phyloP scores from a whole-genome alignment of 371 early-diverging fungal species.

The Caulochytrium protostelioides region DNA sequence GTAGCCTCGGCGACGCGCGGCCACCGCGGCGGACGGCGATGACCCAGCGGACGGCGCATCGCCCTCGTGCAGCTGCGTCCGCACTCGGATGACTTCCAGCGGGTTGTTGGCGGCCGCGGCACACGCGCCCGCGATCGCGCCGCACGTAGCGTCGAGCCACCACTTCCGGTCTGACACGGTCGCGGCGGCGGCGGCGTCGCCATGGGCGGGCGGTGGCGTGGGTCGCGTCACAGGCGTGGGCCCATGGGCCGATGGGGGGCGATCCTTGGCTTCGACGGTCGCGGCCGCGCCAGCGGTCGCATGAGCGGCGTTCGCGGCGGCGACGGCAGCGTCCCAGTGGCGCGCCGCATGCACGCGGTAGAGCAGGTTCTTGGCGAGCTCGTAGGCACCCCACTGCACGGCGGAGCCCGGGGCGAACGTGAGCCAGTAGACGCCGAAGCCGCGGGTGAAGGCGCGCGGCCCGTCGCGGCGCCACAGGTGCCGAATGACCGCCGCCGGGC shows the following conservation, averaged over 20 bases:
- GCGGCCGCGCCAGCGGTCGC: too few species aligned
- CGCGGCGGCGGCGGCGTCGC: not conserved
- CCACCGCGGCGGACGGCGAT: too few species aligned
- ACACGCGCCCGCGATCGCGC: constrained; percentile 13
- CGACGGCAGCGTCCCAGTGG: not conserved
- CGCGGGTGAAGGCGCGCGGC: constrained; percentile 13
- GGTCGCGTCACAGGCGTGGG: not conserved
- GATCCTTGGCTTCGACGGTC: too few species aligned
- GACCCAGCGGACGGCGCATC: too few species aligned
- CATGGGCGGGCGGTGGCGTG: not conserved
- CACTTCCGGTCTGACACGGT: too few species aligned
- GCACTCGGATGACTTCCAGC: constrained; percentile 16
- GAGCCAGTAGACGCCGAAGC: constrained; percentile 11
- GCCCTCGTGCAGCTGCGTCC: constrained; percentile 17
- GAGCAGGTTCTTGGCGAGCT: constrained; percentile 10
- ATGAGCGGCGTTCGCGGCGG: not conserved
- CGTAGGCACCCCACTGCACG: constrained; percentile 23
- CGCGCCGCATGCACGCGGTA: constrained; percentile 1
- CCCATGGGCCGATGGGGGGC: not conserved
- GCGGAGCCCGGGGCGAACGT: constrained; percentile 20
- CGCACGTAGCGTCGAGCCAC: constrained; percentile 7
- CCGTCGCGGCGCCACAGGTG: constrained; percentile 11
- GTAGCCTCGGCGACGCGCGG: too few species aligned
- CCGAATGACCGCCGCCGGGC: constrained; percentile 7
- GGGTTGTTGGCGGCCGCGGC: constrained; percentile 19